Percentiles rank a stretch among this genome's conserved stretches.
Conservation (phyloP, 352 stramenopile species). For the Phytophthora brassicae region DNA sequence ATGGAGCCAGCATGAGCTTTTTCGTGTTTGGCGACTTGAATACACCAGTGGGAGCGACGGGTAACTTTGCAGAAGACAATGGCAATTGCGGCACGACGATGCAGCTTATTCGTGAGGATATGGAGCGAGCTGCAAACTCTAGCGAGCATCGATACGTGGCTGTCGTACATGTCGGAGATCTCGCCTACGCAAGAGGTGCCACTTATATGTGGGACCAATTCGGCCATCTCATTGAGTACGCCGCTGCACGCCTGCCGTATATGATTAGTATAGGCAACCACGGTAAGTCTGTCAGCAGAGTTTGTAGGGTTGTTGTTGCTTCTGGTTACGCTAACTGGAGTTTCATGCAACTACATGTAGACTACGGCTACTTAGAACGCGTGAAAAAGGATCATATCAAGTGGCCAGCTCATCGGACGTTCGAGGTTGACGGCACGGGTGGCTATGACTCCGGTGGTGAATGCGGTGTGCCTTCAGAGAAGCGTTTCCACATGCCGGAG, state of each 20-base stretch:
- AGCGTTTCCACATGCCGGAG: slow-evolving; percentile 76
- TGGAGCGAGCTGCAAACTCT: slow-evolving; percentile 29
- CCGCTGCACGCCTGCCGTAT: slow-evolving; percentile 71
- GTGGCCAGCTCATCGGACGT: slow-evolving; percentile 33
- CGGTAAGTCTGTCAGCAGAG: slow-evolving; percentile 19
- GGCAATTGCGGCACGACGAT: slow-evolving; percentile 44
- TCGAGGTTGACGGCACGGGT: slow-evolving; percentile 36
- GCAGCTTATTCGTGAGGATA: slow-evolving; percentile 35
- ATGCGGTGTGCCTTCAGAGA: slow-evolving; percentile 78
- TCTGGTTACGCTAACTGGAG: not conserved
- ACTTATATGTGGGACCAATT: slow-evolving; percentile 89
- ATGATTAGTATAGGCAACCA: slow-evolving; percentile 72
- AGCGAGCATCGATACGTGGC: slow-evolving; percentile 53
- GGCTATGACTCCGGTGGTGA: slow-evolving; percentile 74
- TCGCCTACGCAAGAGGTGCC: slow-evolving; percentile 66
- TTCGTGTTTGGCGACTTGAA: slow-evolving; percentile 81
- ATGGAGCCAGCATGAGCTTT: slow-evolving; percentile 50
- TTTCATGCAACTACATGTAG: slow-evolving; percentile 7
- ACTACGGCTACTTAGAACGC: slow-evolving; percentile 53
- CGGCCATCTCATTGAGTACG: slow-evolving; percentile 75
- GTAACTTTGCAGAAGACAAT: slow-evolving; percentile 35
- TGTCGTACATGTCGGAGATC: slow-evolving; percentile 83
- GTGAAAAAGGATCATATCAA: slow-evolving; percentile 26
- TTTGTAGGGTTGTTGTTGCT: not conserved
- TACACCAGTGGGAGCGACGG: slow-evolving; percentile 19